Conservation (phyloP, 441 rosid genomes). For the Gossypium schwendimanii region DNA sequence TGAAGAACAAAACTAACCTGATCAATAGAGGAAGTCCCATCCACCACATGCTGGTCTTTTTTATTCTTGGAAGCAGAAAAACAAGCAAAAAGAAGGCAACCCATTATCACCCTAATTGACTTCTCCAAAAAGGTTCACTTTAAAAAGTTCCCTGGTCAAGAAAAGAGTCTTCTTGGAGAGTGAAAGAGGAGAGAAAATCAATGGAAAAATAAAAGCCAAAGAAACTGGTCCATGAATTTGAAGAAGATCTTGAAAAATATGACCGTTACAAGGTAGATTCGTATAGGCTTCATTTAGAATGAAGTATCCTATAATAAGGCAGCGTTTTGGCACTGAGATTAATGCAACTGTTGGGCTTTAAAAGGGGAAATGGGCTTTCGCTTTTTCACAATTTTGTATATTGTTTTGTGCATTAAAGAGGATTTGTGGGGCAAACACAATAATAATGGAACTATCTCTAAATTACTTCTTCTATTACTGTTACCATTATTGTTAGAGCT, state of each 20-base stretch:
- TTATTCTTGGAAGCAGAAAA: constrained; percentile 32
- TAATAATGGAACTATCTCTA: not conserved
- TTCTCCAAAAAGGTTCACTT: constrained; percentile 14
- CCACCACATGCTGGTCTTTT: constrained; percentile 21
- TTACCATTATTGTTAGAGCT: not conserved
- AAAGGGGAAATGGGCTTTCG: not conserved
- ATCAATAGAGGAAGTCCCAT: constrained; percentile 16
- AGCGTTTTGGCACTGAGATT: not conserved
- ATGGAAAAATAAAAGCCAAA: not conserved
- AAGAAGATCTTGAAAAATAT: constrained; percentile 10
- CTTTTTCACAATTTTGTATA: not conserved
- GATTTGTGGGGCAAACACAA: not conserved
- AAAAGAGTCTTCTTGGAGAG: not conserved
- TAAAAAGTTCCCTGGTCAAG: not conserved
- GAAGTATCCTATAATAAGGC: not conserved
- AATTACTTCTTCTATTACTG: not conserved
- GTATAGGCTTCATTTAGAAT: constrained; percentile 6
- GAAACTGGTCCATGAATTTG: not conserved
- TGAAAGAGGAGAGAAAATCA: constrained; percentile 1
- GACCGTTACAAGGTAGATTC: constrained; percentile 29
- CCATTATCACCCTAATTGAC: constrained; percentile 32
- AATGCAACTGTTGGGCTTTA: not conserved
- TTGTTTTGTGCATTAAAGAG: not conserved
- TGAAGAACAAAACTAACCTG: constrained; percentile 17
- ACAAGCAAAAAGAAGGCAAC: constrained; percentile 37